A percentile compares a stretch with the other conserved stretches of the same genome.
Evolutionary conservation across 192 early-diverging fungal genomes (phyloP).

Genomic region (Coemansia sp.): DNA sequence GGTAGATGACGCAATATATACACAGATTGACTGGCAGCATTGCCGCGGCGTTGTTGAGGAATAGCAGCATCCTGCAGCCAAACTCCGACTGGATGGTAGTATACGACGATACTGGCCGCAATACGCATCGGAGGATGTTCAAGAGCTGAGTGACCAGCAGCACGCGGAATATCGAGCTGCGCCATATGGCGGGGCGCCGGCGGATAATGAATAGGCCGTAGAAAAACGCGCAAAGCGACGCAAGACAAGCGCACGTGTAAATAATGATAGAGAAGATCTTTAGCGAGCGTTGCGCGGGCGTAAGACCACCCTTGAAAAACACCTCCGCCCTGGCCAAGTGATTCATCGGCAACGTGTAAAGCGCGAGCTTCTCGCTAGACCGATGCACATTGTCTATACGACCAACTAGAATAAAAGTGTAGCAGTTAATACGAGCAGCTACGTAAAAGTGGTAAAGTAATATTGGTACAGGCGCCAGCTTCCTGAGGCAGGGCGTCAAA

Average conservation of each 20-base stretch:
- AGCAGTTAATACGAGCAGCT: background rate
- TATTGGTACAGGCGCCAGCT: no score
- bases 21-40: slow-evolving; percentile 22
- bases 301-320: background rate
- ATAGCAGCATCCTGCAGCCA: slow-evolving; percentile 29
- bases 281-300: background rate
- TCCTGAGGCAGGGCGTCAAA: no score
- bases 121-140: slow-evolving; percentile 27
- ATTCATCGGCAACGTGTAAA: background rate
- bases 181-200: slow-evolving; percentile 12
- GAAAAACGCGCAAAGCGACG: slow-evolving; percentile 22
- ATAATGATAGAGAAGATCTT: background rate
- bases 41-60: slow-evolving; percentile 17
- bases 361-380: background rate
- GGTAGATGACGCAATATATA: slow-evolving; percentile 40
- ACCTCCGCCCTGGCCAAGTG: background rate
- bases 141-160: slow-evolving; percentile 31
- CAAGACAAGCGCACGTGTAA: background rate
- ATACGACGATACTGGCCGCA: slow-evolving; percentile 17
- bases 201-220: slow-evolving; percentile 22
- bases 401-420: background rate
- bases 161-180: slow-evolving; percentile 30
- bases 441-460: background rate
- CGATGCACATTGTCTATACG: background rate
- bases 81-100: slow-evolving; percentile 6